Conservation (phyloP, 2,329 filamentous ascomycete species). For the Chaetomium strumarium region DNA sequence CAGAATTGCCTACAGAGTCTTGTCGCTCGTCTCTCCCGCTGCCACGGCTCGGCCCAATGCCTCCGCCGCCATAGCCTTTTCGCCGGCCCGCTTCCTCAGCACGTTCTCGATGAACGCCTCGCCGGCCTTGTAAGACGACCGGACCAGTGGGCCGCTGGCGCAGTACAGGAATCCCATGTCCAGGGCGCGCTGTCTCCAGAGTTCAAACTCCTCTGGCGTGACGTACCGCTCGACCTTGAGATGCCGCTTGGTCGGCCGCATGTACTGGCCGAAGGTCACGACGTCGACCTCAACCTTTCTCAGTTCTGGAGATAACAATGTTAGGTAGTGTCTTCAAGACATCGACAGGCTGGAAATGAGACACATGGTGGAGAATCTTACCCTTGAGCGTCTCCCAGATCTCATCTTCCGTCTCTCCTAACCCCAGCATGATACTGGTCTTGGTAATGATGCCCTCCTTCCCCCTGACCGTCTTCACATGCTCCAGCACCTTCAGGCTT, state of each 20-base stretch:
- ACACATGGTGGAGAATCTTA: conserved; percentile 33
- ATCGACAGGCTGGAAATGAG: neutral
- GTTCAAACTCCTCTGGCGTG: conserved; percentile 82
- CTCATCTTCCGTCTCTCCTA: conserved; percentile 88
- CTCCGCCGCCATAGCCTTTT: conserved; percentile 30
- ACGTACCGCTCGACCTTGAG: conserved; percentile 96
- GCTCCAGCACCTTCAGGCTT: conserved; percentile 70
- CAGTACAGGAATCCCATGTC: conserved; percentile 97
- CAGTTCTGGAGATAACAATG: conserved; percentile 51
- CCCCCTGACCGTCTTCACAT: conserved; percentile 69
- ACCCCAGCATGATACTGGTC: conserved; percentile 92
- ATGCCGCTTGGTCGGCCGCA: conserved; percentile 96
- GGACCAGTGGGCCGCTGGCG: conserved; percentile 84
- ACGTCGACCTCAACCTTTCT: conserved; percentile 80
- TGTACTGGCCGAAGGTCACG: conserved; percentile 99
- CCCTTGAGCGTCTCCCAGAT: conserved; percentile 70
- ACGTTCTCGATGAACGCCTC: conserved; percentile 99
- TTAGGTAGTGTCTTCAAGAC: neutral
- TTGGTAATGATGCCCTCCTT: conserved; percentile 83
- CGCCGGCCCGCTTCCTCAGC: conserved; percentile 67
- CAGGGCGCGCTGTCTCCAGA: conserved; percentile 82
- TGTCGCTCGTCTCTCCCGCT: conserved; percentile 26
- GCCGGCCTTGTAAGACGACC: conserved; percentile 95
- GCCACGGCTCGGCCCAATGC: conserved; percentile 37
- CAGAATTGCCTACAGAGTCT: conserved; percentile 8